A percentile compares a stretch with the other conserved stretches of the same genome.
These are phyloP conservation scores for Ramaria rubella DNA, from an alignment of 768 basidiomycete species.

Conservation along the genomic window DNA sequence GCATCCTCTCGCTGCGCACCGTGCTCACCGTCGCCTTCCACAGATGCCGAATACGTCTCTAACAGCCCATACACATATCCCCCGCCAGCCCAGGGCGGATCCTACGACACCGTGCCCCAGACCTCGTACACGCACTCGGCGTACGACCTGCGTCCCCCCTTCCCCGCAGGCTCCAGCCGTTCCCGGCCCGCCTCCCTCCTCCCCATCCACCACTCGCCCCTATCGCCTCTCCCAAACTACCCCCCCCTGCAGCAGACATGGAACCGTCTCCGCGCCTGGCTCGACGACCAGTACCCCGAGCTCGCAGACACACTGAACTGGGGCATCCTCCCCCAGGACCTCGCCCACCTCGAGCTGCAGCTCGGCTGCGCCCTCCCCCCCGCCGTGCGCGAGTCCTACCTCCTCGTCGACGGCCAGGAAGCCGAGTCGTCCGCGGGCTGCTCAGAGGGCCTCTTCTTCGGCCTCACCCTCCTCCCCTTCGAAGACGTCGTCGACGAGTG, in stretches of 20 bases:
- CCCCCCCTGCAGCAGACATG: slow-evolving; percentile 81
- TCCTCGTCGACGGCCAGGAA: slow-evolving; percentile 88
- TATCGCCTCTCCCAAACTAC: slow-evolving; percentile 40
- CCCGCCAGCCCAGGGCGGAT: slow-evolving; percentile 45
- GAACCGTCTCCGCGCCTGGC: slow-evolving; percentile 77
- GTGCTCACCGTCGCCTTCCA: slow-evolving; percentile 50
- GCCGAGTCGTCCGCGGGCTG: slow-evolving; percentile 83
- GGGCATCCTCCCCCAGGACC: slow-evolving; percentile 73
- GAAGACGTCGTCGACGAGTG: slow-evolving; percentile 95
- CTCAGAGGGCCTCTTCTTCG: slow-evolving; percentile 89
- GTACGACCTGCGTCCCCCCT: slow-evolving; percentile 21
- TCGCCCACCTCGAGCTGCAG: slow-evolving; percentile 75
- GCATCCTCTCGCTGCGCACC: slow-evolving; percentile 52
- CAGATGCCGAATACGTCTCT: slow-evolving; percentile 41
- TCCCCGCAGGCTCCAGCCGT: slow-evolving; percentile 16
- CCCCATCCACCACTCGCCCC: slow-evolving; percentile 57
- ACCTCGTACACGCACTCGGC: slow-evolving; percentile 40
- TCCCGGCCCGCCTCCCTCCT: slow-evolving; percentile 52
- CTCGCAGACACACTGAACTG: slow-evolving; percentile 93
- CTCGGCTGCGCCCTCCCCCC: slow-evolving; percentile 80
- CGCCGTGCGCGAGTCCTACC: slow-evolving; percentile 87
- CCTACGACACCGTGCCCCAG: slow-evolving; percentile 53
- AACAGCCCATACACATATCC: slow-evolving; percentile 67
- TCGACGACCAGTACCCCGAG: slow-evolving; percentile 84
- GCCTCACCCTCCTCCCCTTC: slow-evolving; percentile 85